phyloP scores from a whole-genome alignment of 495 filamentous ascomycete species.

The Tirmania nivea region DNA sequence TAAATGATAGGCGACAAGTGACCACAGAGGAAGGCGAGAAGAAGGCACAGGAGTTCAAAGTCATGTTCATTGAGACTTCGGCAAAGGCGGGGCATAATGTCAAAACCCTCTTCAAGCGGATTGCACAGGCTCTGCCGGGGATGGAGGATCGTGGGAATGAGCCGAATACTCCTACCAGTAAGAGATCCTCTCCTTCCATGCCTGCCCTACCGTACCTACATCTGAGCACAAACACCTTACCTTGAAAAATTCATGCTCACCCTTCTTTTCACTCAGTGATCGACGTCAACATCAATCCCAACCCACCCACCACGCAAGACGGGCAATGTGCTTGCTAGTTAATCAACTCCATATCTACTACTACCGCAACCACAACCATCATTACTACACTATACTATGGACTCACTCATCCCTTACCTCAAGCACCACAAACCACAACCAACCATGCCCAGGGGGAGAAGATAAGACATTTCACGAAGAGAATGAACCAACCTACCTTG shows the following conservation, averaged over 20 bases:
- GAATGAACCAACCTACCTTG: too few relatives aligned
- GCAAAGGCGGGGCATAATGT: constrained; percentile 97
- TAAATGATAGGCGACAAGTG: constrained; percentile 92
- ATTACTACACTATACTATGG: too few relatives aligned
- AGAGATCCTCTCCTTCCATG: constrained; percentile 22
- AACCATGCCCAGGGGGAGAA: too few relatives aligned
- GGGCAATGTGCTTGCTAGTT: constrained; percentile 52
- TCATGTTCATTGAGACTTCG: constrained; percentile 98
- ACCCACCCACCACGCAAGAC: constrained; percentile 47
- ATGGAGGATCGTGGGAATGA: constrained; percentile 60
- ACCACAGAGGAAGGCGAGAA: constrained; percentile 88
- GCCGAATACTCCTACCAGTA: constrained; percentile 37
- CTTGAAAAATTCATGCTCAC: constrained; percentile 1
- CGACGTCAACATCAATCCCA: constrained; percentile 74
- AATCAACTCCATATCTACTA: background rate
- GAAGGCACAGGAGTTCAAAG: constrained; percentile 88
- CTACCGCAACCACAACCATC: too few relatives aligned
- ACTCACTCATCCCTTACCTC: too few relatives aligned
- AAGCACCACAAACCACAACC: too few relatives aligned
- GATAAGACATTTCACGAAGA: too few relatives aligned
- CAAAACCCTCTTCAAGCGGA: constrained; percentile 85
- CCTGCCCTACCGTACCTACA: constrained; percentile 18
- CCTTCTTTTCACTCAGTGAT: constrained; percentile 41
- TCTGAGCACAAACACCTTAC: background rate
- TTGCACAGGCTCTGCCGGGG: constrained; percentile 89